Base-by-base conservation (phyloP, 768 basidiomycete species). In the Russula ochroleuca region DNA sequence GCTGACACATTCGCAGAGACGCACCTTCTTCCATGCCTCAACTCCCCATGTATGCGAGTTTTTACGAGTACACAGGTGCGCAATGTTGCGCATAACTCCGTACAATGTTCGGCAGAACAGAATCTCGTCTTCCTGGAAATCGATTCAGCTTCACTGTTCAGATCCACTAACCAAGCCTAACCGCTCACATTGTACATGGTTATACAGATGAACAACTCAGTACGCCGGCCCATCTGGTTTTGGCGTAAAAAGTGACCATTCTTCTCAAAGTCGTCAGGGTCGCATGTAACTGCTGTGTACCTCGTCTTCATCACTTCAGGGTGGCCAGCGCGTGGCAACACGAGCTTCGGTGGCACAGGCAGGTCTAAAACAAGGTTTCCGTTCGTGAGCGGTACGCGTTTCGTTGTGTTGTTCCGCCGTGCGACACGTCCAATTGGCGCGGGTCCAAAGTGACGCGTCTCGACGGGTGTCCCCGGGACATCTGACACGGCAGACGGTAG, bases 1-100 rank as follows among this genome's bases (percentile, higher is more conserved):
- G 21, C 58, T 17, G 25, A 45, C 17, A 3, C 47, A 37, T 40
- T 53, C 61, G 17, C 43, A 51, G 52, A 37, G 37, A 54, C 40
- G 41, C 54, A 85, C 89, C 83, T 97, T 98, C 75, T 98, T 93
- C 96, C 96, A 98, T 5, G 93, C 89, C 50, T 96, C 94, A 4
- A 85, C 84, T 3, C 96, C 96, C 96, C 96, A 98, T 5, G 93
- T 97, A 69, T 92, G 90, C 11, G 90, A 93, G 64, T 88, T 88
- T 71, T 91, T 92, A 35, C 96, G 84, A 23, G 90, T 84, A 71
- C 90, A 92, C 21, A 91, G 77, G 74, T 90, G 88, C 7, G 86
- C 79, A 51, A 91, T 90, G 70, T 91, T 92, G 50, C 82, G 83
- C 92, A 97, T 97, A 14, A 98, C 93, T 31, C 96, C 96, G 72